These are phyloP conservation scores for Umbelopsis ramanniana DNA, from an alignment of 192 early-diverging fungal species.

Conservation along the genomic window DNA sequence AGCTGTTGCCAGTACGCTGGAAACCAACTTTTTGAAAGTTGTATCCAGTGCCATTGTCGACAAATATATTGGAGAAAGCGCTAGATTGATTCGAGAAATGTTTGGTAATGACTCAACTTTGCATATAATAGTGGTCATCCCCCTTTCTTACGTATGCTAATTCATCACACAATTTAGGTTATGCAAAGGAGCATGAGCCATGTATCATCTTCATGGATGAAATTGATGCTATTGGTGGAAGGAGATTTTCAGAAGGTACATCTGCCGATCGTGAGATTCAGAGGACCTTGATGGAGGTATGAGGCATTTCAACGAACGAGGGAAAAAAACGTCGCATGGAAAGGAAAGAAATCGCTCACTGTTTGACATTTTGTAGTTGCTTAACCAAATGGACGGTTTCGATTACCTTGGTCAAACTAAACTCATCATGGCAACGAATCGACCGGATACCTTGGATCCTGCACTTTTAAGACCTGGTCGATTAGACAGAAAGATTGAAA, in stretches of 20 bases:
- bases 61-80: constrained; percentile 99
- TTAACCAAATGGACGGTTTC: constrained; percentile 99
- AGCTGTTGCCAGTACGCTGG: constrained; percentile 95
- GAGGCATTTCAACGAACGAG: background rate
- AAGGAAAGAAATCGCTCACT: background rate
- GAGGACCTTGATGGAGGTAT: constrained; percentile 95
- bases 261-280: constrained; percentile 99
- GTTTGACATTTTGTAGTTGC: constrained; percentile 55
- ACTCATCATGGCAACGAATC: constrained; percentile 99
- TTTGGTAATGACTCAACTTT: constrained; percentile 69
- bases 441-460: constrained; percentile 98
- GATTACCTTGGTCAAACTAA: constrained; percentile 98
- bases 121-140: background rate
- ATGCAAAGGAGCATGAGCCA: constrained; percentile 98
- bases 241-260: constrained; percentile 98
- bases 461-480: constrained; percentile 96
- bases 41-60: constrained; percentile 99
- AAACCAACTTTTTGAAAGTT: constrained; percentile 99
- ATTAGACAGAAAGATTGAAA: constrained; percentile 98
- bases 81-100: constrained; percentile 97
- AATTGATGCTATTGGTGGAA: constrained; percentile 99
- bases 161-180: constrained; percentile 48
- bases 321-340: background rate
- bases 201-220: constrained; percentile 99
- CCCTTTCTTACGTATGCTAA: constrained; percentile 7